A percentile compares a stretch with the other conserved stretches of the same genome.
phyloP scores from a whole-genome alignment of 1,284 basidiomycete genomes.

The Cryptococcus sp. region DNA sequence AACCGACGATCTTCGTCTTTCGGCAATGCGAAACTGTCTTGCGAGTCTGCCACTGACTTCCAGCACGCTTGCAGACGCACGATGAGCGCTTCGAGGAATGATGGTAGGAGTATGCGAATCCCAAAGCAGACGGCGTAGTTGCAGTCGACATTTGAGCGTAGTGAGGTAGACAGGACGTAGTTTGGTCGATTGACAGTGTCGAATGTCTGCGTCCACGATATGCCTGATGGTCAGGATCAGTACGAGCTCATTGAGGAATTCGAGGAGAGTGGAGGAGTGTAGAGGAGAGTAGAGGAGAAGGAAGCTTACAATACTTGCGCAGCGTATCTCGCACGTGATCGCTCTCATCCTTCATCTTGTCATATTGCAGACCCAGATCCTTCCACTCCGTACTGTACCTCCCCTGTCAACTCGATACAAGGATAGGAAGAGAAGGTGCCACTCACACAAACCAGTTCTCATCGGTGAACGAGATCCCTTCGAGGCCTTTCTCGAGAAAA shows the following conservation, averaged over 20 bases:
- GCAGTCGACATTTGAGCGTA: constrained; percentile 18
- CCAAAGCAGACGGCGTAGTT: constrained; percentile 37
- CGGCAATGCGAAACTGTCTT: constrained; percentile 44
- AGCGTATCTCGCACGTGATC: constrained; percentile 23
- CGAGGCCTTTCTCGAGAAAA: constrained; percentile 18
- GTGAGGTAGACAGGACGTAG: constrained; percentile 21
- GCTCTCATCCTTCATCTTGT: constrained; percentile 37
- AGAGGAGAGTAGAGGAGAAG: neutral
- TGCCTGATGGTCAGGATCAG: constrained; percentile 21
- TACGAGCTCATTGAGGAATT: too few species aligned
- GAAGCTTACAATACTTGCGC: constrained; percentile 29
- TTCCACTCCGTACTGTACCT: constrained; percentile 23
- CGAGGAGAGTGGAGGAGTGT: neutral
- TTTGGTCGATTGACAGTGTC: constrained; percentile 22
- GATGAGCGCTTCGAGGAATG: constrained; percentile 30
- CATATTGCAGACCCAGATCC: constrained; percentile 28
- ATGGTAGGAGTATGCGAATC: constrained; percentile 38
- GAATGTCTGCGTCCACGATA: constrained; percentile 32
- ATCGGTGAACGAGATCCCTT: constrained; percentile 30
- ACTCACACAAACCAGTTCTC: constrained; percentile 39
- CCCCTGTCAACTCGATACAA: constrained; percentile 5
- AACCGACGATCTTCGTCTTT: constrained; percentile 19
- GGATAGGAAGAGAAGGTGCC: neutral
- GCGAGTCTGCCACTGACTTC: constrained; percentile 41
- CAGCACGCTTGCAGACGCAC: constrained; percentile 31